Evolutionary conservation across 164 flowering plant species (phyloP).

Genomic region (Aristolochia californica): DNA sequence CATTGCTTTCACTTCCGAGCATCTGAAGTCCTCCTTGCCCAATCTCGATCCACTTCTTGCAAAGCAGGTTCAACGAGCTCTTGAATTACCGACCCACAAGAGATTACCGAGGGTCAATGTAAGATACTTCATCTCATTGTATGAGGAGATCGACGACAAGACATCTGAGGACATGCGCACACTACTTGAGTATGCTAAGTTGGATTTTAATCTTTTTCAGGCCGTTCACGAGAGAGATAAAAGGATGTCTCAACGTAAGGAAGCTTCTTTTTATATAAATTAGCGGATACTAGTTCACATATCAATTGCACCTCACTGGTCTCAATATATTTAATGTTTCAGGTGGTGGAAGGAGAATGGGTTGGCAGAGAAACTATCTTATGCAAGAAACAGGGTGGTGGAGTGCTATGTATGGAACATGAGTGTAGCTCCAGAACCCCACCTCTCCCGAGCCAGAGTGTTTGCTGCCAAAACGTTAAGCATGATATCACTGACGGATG

Average conservation of each 20-base stretch:
- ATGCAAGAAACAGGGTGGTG: no score
- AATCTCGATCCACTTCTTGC: neutral
- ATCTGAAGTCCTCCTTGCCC: constrained; percentile 5
- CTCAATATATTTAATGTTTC: neutral
- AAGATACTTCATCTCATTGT: constrained; percentile 7
- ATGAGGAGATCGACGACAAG: neutral
- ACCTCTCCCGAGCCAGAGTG: no score
- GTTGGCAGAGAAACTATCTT: no score
- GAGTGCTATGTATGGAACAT: no score
- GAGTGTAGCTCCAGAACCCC: no score
- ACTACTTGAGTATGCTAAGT: constrained; percentile 14
- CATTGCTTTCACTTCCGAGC: constrained; percentile 5
- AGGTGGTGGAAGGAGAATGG: constrained; percentile 2
- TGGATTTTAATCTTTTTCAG: constrained; percentile 13
- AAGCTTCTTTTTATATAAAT: neutral
- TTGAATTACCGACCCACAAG: constrained; percentile 12
- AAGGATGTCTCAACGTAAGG: constrained; percentile 1
- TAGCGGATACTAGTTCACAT: no score
- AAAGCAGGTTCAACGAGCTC: constrained; percentile 4
- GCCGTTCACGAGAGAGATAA: constrained; percentile 3
- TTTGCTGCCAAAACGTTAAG: no score
- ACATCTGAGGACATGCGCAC: neutral
- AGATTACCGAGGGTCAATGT: constrained; percentile 11
- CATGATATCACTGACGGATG: no score
- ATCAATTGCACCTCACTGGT: neutral